phyloP scores from a whole-genome alignment of 1,284 basidiomycete species.

The Pseudomicrostroma phylloplanum region DNA sequence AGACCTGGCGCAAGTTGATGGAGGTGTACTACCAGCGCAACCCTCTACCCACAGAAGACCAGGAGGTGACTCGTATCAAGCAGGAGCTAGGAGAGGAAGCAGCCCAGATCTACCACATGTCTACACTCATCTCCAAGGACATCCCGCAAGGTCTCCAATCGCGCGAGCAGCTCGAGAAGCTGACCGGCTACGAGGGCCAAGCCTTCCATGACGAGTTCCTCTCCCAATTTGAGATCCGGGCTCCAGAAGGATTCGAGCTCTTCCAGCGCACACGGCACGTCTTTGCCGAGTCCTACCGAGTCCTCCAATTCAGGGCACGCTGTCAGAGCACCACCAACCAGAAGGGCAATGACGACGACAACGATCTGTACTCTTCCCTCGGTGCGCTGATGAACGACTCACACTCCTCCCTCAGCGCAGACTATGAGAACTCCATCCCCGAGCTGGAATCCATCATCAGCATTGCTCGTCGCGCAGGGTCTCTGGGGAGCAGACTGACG shows the following conservation, averaged over 20 bases:
- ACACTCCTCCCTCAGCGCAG: slow-evolving; percentile 33
- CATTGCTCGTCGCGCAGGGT: slow-evolving; percentile 39
- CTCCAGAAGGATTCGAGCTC: slow-evolving; percentile 32
- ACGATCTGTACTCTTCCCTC: slow-evolving; percentile 27
- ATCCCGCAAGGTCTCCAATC: background rate
- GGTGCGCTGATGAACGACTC: slow-evolving; percentile 40
- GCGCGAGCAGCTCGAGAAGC: background rate
- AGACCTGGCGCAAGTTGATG: slow-evolving; percentile 31
- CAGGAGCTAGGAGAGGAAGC: slow-evolving; percentile 35
- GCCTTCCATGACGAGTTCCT: slow-evolving; percentile 43
- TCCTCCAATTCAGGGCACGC: slow-evolving; percentile 33
- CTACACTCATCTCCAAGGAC: slow-evolving; percentile 15
- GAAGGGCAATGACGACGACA: slow-evolving; percentile 8
- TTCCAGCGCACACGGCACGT: slow-evolving; percentile 41
- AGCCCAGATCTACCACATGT: slow-evolving; percentile 28
- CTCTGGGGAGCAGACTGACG: slow-evolving; percentile 31
- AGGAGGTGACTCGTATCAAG: slow-evolving; percentile 19
- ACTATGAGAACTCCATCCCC: slow-evolving; percentile 41
- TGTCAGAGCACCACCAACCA: slow-evolving; percentile 14
- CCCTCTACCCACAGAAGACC: slow-evolving; percentile 21
- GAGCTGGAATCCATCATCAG: slow-evolving; percentile 39
- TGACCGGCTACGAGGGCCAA: slow-evolving; percentile 11
- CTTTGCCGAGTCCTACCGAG: slow-evolving; percentile 40
- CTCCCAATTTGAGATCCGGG: slow-evolving; percentile 29
- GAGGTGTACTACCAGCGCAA: slow-evolving; percentile 33